A percentile compares a stretch with the other conserved stretches of the same genome.
Conservation (phyloP, 768 basidiomycete species). For the Strobilomyces confusus region DNA sequence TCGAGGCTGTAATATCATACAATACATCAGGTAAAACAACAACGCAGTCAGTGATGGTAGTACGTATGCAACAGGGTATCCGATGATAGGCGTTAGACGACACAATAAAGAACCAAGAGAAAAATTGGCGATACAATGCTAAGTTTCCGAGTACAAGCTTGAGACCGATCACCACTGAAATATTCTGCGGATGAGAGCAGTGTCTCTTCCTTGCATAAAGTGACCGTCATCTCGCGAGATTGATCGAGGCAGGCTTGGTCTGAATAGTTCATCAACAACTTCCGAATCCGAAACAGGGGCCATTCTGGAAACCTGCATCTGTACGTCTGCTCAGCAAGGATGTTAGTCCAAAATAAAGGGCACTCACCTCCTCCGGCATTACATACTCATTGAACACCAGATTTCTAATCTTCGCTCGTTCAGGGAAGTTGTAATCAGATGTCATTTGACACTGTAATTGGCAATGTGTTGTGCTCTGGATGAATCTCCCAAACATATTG, state of each 20-base stretch:
- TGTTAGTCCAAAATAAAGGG: not conserved
- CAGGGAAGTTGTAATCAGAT: constrained; percentile 60
- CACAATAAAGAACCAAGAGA: constrained; percentile 27
- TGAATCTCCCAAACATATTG: constrained; percentile 85
- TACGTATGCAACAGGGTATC: constrained; percentile 38
- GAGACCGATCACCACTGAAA: constrained; percentile 40
- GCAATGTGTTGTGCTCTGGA: constrained; percentile 71
- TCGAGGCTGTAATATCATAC: constrained; percentile 22
- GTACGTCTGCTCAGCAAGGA: constrained; percentile 3
- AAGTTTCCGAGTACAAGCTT: constrained; percentile 20
- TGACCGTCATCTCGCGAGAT: constrained; percentile 31
- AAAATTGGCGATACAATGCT: constrained; percentile 28
- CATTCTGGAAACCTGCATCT: constrained; percentile 69
- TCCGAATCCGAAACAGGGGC: constrained; percentile 44
- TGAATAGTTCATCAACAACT: constrained; percentile 41
- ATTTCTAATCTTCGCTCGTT: constrained; percentile 49
- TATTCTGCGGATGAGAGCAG: constrained; percentile 46
- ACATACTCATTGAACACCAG: constrained; percentile 53
- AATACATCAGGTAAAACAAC: constrained; percentile 25
- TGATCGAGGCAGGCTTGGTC: constrained; percentile 30
- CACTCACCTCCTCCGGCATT: constrained; percentile 67
- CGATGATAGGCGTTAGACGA: constrained; percentile 24
- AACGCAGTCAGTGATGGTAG: constrained; percentile 29
- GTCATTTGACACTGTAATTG: constrained; percentile 66
- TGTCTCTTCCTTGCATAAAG: constrained; percentile 35